A percentile compares a stretch with the other conserved stretches of the same genome.
Conservation (phyloP, 164 flowering plant species). For the Akebia trifoliata region DNA sequence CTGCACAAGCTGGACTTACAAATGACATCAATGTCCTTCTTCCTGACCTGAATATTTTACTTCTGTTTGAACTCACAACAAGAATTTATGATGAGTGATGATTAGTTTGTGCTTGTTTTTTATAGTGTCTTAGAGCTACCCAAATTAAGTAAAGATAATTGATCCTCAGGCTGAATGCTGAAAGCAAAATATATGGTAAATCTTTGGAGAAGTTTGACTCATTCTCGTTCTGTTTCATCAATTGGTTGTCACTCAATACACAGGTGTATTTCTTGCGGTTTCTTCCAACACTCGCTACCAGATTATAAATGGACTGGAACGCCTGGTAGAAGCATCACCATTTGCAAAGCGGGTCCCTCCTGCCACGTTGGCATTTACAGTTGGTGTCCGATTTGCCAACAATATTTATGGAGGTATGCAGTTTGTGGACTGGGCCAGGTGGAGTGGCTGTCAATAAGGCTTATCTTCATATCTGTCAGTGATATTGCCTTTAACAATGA, state of each 20-base stretch:
- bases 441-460: conserved; percentile 80
- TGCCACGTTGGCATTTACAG: conserved; percentile 86
- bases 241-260: conserved; percentile 1
- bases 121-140: too few species aligned
- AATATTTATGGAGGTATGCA: conserved; percentile 94
- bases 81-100: too few species aligned
- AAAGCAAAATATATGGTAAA: not conserved
- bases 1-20: too few species aligned
- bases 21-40: too few species aligned
- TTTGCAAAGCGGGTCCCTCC: conserved; percentile 70
- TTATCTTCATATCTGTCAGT: not conserved
- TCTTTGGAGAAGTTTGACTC: not conserved
- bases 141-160: too few species aligned
- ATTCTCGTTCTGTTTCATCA: not conserved
- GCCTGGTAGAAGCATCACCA: conserved; percentile 78
- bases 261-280: conserved; percentile 89
- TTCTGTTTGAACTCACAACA: too few species aligned
- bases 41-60: too few species aligned
- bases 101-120: too few species aligned
- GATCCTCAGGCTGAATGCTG: too few species aligned
- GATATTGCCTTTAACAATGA: not conserved
- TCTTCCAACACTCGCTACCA: conserved; percentile 96
- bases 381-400: conserved; percentile 89
- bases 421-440: conserved; percentile 95
- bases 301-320: conserved; percentile 75